These are phyloP conservation scores for Rhodotorula taiwanensis DNA, from an alignment of 768 basidiomycete genomes.

Conservation along the genomic window DNA sequence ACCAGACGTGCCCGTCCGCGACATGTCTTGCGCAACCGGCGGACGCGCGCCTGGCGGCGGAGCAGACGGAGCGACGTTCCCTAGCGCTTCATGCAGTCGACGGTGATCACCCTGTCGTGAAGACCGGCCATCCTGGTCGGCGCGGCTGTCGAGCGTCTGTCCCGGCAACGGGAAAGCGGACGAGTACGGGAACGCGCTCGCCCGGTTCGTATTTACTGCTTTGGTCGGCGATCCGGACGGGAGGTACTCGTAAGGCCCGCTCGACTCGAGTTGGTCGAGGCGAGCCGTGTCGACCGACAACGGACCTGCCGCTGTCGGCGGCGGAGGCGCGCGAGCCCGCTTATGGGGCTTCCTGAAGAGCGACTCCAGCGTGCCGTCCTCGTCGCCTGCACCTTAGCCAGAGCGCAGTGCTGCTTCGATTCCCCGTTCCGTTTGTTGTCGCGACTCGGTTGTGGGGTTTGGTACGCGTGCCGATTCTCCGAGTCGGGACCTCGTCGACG, in stretches of 20 bases:
- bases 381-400: too few species aligned
- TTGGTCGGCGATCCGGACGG: slow-evolving; percentile 27
- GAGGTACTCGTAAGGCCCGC: slow-evolving; percentile 22
- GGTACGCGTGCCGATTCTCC: too few species aligned
- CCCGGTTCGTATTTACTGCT: neutral
- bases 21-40: too few species aligned
- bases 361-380: slow-evolving; percentile 12
- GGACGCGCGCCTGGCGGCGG: neutral
- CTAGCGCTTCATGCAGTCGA: slow-evolving; percentile 21
- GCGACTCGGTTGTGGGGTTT: too few species aligned
- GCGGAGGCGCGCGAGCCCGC: slow-evolving; percentile 8
- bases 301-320: neutral
- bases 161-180: slow-evolving; percentile 16
- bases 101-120: neutral
- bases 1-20: neutral
- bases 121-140: neutral
- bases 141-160: neutral
- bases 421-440: too few species aligned
- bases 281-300: slow-evolving; percentile 1
- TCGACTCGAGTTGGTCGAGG: slow-evolving; percentile 12
- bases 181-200: slow-evolving; percentile 24
- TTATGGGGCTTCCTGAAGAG: slow-evolving; percentile 18
- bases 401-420: too few species aligned
- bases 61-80: slow-evolving; percentile 4
- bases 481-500: too few species aligned